Base-by-base conservation (phyloP, 345 rosid species). In the Durio zibethinus region DNA sequence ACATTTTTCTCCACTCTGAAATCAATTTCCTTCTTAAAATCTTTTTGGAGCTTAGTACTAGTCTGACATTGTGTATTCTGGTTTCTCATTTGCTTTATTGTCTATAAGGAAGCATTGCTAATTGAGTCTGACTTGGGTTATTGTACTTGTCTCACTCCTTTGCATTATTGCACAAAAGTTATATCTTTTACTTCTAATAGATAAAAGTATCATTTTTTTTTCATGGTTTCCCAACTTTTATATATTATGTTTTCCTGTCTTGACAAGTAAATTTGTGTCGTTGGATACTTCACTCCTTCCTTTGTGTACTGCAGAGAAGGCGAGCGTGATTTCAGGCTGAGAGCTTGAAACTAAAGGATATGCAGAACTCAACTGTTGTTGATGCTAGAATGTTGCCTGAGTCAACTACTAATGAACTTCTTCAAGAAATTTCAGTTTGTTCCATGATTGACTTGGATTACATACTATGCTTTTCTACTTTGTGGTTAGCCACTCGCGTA, bases 361-460 rank as follows among this genome's bases (percentile, higher is more conserved):
- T 80, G 66, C 83, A 90, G 85, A 92, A 85, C 7, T 86, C 90
- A 68, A 64, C 72, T 75, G 86, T 72, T 77, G 83, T 84, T 40
- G 93, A 87, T 77, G 81, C 84, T 47, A 85, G 80, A 72, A 25
- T 81, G 68, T 73, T 86, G 66, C 53, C 90, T 68, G 80, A 80
- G 61, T 88, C 93, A 80, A 85, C 84, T 79, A 91, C 91, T 80
- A 90, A 91, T 76, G 97, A 96, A 86, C 92, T 91, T 82, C 83
- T 69, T 72, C 88, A 85, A 86, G 99, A 96, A 84, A 90, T 93
- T 80, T 85, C 88, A 63, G 98, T 96, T 80, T 77, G 97, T 83
- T 80, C 72, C 80, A 48, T 64, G 77, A 74, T 9, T 23, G 56
- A 76, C 38, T n/a, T 77, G 54, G 29, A 16, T 72, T 68, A 42